Percentiles rank a stretch among this genome's conserved stretches.
phyloP scores from a whole-genome alignment of 2,329 filamentous ascomycete genomes.

The Trichoderma semiorbis region DNA sequence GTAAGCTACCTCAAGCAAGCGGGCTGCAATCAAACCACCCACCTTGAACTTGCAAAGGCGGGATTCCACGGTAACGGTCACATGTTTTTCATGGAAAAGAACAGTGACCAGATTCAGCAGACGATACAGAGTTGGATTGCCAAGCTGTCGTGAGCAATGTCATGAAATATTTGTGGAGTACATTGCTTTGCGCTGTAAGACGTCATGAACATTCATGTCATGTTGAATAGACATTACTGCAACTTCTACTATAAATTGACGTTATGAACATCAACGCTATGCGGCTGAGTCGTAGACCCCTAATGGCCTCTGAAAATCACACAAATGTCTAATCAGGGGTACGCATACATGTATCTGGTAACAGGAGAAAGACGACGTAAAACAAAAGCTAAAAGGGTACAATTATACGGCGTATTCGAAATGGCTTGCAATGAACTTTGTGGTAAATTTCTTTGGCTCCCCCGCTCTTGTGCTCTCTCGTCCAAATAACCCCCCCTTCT shows the following conservation, averaged over 20 bases:
- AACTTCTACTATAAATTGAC: background rate
- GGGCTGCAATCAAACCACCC: constrained; percentile 33
- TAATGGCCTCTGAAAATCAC: background rate
- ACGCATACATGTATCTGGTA: background rate
- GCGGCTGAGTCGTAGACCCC: background rate
- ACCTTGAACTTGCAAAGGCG: constrained; percentile 36
- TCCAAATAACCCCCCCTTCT: background rate
- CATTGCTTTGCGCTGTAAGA: background rate
- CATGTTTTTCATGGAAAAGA: constrained; percentile 48
- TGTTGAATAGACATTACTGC: background rate
- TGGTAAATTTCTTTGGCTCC: constrained; percentile 7
- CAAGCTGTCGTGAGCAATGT: background rate
- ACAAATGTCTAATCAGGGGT: background rate
- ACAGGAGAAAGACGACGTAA: background rate
- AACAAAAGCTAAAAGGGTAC: background rate
- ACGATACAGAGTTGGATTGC: constrained; percentile 26
- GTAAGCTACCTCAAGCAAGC: constrained; percentile 42
- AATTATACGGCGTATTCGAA: background rate
- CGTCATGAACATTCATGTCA: background rate
- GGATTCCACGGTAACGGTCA: constrained; percentile 46
- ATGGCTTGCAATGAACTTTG: constrained; percentile 12
- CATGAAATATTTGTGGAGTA: background rate
- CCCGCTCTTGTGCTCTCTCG: background rate
- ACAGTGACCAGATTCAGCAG: constrained; percentile 38
- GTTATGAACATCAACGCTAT: background rate